Base-by-base conservation (phyloP, 192 early-diverging fungal genomes). In the Dissophora ornata region DNA sequence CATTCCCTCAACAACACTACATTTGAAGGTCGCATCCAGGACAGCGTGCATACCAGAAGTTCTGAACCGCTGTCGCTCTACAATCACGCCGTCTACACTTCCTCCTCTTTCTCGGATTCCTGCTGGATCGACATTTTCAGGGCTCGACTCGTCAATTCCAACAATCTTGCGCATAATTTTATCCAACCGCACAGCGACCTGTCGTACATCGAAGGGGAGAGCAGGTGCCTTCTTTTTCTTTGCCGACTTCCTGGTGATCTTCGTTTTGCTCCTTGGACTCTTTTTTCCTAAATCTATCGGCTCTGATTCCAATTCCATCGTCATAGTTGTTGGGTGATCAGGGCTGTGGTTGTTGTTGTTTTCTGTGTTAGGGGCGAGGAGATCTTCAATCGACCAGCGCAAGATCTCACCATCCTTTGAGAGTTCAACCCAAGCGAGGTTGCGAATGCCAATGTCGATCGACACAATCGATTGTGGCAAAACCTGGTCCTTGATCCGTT, bases 401-500 rank as follows among this genome's bases (percentile, higher is more conserved):
- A 80, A 34, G 7, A 86, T 79, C 18, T 70, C 44, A 0, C 62
- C 45, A 11, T 82, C 60, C 15, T 21, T 62, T 8, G 75, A 59
- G 12, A 86, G 21, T 30, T 82, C 70, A 4, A 80, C 81, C 77
- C 81, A 83, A 1, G 85, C 85, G 0, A 86, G 58, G 54, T 86
- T 86, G 19, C 85, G 82, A 44, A 84, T 81, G 0, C 85, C 85
- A 16, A 86, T 49, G 52, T 86, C 85, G 49, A 86, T 66, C 1
- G 85, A 86, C 19, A 86, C 40, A 0, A 86, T 73, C 0, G 78
- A 79, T 16, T 42, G 40, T 10, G 69, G 69, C 0, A 82, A 30
- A 4, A 56, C 42, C 21, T 19, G 65, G 11, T 45, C 12, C 28
- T 61, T 52, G 42, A 75, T 55, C 45, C 42, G 53, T 11, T 48